A percentile compares a stretch with the other conserved stretches of the same genome.
These are phyloP conservation scores for Pythium brachiatum DNA, from an alignment of 352 stramenopile species.

Conservation along the genomic window DNA sequence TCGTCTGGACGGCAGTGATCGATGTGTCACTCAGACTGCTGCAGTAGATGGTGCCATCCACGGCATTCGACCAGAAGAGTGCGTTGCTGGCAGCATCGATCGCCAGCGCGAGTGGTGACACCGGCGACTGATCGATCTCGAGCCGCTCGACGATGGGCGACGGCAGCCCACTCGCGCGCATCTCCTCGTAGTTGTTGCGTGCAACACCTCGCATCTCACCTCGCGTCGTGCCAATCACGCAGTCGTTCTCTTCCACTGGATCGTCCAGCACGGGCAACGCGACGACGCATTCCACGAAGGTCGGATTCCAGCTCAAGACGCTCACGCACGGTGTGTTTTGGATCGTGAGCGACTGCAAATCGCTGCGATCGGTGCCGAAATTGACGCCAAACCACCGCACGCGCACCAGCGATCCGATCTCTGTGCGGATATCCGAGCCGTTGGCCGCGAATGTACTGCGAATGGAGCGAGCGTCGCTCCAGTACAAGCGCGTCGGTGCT, in stretches of 20 bases:
- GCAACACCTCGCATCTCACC: conserved; percentile 47
- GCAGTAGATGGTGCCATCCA: conserved; percentile 59
- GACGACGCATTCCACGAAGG: conserved; percentile 58
- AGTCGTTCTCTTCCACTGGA: conserved; percentile 32
- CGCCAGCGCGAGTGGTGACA: conserved; percentile 48
- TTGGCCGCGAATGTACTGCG: conserved; percentile 23
- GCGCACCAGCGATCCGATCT: conserved; percentile 38
- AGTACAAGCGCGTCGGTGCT: conserved; percentile 34
- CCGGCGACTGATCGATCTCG: conserved; percentile 30
- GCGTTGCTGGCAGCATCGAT: conserved; percentile 34
- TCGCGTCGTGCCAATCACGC: conserved; percentile 43
- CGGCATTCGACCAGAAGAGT: conserved; percentile 75
- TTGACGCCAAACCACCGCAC: conserved; percentile 58
- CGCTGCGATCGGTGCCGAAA: conserved; percentile 32
- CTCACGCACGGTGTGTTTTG: conserved; percentile 41
- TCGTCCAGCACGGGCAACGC: conserved; percentile 29
- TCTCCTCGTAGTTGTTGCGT: conserved; percentile 44
- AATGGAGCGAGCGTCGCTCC: conserved; percentile 56
- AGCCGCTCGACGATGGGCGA: conserved; percentile 54
- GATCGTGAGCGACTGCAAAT: conserved; percentile 41
- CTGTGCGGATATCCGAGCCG: conserved; percentile 7
- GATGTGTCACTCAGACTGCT: conserved; percentile 42
- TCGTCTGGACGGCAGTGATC: conserved; percentile 41
- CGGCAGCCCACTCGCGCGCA: conserved; percentile 39
- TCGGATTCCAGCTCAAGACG: conserved; percentile 37